phyloP scores from a whole-genome alignment of 805 yeast species.

The Millerozyma miso region DNA sequence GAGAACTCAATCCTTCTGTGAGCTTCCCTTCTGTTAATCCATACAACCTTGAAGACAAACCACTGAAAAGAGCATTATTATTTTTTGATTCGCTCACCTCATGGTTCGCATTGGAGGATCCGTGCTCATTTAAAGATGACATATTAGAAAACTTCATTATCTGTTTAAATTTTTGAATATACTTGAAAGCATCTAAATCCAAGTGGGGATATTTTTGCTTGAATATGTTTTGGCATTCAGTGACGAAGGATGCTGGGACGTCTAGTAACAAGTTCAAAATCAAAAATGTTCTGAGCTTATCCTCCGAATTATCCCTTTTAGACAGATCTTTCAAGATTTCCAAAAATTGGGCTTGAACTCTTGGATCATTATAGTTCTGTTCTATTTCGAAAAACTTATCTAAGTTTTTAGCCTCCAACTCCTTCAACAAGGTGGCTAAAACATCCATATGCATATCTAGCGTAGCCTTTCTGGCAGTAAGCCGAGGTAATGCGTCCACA shows the following conservation, averaged over 20 bases:
- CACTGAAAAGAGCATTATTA: conserved; percentile 61
- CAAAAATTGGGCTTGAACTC: conserved; percentile 54
- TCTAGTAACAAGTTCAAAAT: conserved; percentile 61
- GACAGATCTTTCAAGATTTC: conserved; percentile 51
- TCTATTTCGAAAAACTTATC: conserved; percentile 94
- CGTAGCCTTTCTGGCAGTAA: conserved; percentile 80
- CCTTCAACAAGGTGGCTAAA: conserved; percentile 75
- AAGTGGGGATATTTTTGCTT: conserved; percentile 43
- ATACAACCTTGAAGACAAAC: conserved; percentile 70
- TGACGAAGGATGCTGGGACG: conserved; percentile 25
- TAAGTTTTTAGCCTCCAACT: conserved; percentile 78
- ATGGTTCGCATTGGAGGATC: conserved; percentile 6
- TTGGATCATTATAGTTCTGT: conserved; percentile 67
- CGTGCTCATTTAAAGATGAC: conserved; percentile 12
- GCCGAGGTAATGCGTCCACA: conserved; percentile 86
- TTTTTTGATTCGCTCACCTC: conserved; percentile 26
- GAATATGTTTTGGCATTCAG: conserved; percentile 63
- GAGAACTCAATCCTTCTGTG: conserved; percentile 84
- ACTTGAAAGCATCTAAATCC: conserved; percentile 62
- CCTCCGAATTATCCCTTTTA: conserved; percentile 59
- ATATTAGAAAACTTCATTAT: conserved; percentile 18
- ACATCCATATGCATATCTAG: conserved; percentile 98
- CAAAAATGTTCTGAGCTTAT: conserved; percentile 84
- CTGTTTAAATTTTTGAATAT: conserved; percentile 80
- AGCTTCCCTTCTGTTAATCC: conserved; percentile 79